These are phyloP conservation scores for Chytriomyces confervae DNA, from an alignment of 192 early-diverging fungal genomes.

Conservation along the genomic window DNA sequence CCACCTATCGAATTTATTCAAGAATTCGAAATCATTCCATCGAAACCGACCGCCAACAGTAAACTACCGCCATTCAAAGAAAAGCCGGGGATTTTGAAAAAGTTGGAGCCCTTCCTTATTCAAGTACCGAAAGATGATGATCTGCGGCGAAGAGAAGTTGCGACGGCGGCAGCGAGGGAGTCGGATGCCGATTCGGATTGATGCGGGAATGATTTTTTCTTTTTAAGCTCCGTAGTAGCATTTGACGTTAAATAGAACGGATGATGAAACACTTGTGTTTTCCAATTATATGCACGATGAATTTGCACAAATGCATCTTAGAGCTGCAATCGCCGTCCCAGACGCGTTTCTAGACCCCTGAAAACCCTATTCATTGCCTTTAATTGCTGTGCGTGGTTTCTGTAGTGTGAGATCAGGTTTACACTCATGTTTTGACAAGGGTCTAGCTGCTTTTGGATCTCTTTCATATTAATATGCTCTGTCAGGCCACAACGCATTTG, in stretches of 20 bases:
- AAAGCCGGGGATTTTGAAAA: slow-evolving; percentile 28
- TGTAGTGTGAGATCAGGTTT: no score
- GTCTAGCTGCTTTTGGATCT: no score
- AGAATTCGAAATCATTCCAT: slow-evolving; percentile 45
- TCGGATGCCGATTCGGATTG: slow-evolving; percentile 23
- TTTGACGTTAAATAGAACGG: no score
- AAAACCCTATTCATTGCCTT: no score
- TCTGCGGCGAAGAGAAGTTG: slow-evolving; percentile 13
- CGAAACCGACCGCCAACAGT: neutral
- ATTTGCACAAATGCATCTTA: no score
- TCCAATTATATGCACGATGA: no score
- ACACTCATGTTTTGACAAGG: no score
- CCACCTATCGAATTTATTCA: slow-evolving; percentile 48
- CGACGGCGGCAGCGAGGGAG: slow-evolving; percentile 12
- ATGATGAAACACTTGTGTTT: no score
- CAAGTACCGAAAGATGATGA: slow-evolving; percentile 17
- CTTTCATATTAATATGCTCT: neutral
- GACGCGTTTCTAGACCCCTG: no score
- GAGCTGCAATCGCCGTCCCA: no score
- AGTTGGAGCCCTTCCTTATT: slow-evolving; percentile 29
- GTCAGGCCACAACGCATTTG: slow-evolving; percentile 60
- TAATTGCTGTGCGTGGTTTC: no score
- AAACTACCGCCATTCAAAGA: slow-evolving; percentile 23
- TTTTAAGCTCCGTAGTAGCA: no score
- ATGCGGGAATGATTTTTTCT: neutral